phyloP scores from a whole-genome alignment of 306 rosid species.

The Delonix regia region DNA sequence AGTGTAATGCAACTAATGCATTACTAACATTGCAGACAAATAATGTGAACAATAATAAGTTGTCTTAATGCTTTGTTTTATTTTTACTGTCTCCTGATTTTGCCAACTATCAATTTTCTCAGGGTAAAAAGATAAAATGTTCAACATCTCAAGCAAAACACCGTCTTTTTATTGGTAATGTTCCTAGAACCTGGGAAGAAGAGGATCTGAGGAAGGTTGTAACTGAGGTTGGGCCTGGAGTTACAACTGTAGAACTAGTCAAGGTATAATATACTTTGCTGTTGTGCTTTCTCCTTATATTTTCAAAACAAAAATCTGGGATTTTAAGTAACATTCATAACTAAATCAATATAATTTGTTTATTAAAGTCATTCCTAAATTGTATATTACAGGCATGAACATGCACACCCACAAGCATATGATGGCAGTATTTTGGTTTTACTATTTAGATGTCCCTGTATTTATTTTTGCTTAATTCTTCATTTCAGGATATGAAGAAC shows the following conservation, averaged over 20 bases:
- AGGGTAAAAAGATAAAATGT: conserved; percentile 89
- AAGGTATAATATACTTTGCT: conserved; percentile 60
- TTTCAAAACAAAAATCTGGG: background rate
- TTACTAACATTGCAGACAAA: conserved; percentile 21
- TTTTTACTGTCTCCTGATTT: conserved; percentile 27
- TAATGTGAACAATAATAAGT: conserved; percentile 15
- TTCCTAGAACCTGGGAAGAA: conserved; percentile 94
- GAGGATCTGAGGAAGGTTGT: conserved; percentile 83
- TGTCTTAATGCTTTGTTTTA: conserved; percentile 14
- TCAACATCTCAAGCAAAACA: conserved; percentile 94
- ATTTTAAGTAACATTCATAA: background rate
- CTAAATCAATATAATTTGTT: conserved; percentile 13
- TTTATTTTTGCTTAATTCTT: conserved; percentile 32
- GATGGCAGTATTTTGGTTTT: conserved; percentile 15
- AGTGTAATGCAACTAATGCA: conserved; percentile 1
- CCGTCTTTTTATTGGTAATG: conserved; percentile 92
- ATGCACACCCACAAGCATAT: conserved; percentile 3
- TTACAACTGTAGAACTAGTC: conserved; percentile 79
- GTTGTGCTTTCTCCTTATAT: conserved; percentile 8
- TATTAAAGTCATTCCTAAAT: background rate
- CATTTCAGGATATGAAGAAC: conserved; percentile 81
- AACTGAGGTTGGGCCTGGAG: conserved; percentile 84
- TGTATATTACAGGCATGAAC: background rate
- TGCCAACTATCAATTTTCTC: conserved; percentile 35
- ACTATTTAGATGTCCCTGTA: conserved; percentile 26